Conservation (phyloP, 1,139 yeast species). For the Debaryomyces coudertii region DNA sequence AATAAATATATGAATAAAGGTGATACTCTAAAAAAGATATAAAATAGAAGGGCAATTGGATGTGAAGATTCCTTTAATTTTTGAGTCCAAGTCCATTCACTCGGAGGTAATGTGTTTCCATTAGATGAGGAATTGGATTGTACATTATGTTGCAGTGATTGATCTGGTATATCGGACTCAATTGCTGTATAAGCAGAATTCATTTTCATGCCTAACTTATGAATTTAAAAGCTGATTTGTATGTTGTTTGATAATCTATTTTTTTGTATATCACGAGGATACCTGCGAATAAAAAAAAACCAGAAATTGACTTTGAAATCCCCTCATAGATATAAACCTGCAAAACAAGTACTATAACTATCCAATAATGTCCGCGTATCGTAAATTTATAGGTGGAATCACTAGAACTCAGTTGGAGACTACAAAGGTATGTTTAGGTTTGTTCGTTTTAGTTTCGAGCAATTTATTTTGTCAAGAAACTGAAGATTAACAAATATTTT, state of each 20-base stretch:
- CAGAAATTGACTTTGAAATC: neutral
- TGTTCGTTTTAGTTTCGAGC: neutral
- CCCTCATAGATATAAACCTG: neutral
- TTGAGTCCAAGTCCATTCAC: conserved; percentile 30
- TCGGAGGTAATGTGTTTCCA: conserved; percentile 14
- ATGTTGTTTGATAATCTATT: neutral
- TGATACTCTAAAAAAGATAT: conserved; percentile 61
- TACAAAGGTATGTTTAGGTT: conserved; percentile 52
- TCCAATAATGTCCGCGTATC: conserved; percentile 16
- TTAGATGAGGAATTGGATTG: neutral
- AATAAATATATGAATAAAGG: conserved; percentile 70
- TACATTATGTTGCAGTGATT: conserved; percentile 5
- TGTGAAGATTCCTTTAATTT: conserved; percentile 67
- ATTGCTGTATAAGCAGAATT: conserved; percentile 29
- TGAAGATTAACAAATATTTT: conserved; percentile 24
- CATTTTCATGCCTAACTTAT: conserved; percentile 8
- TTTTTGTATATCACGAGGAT: conserved; percentile 4
- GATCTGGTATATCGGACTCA: conserved; percentile 30
- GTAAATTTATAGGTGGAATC: conserved; percentile 39
- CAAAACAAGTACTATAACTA: neutral
- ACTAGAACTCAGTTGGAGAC: conserved; percentile 70
- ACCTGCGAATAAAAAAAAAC: conserved; percentile 1
- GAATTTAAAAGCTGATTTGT: neutral
- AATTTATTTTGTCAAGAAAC: neutral
- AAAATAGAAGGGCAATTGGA: conserved; percentile 73